Base-by-base conservation (phyloP, 2,329 filamentous ascomycete genomes). In the Aspergillus amoenus region DNA sequence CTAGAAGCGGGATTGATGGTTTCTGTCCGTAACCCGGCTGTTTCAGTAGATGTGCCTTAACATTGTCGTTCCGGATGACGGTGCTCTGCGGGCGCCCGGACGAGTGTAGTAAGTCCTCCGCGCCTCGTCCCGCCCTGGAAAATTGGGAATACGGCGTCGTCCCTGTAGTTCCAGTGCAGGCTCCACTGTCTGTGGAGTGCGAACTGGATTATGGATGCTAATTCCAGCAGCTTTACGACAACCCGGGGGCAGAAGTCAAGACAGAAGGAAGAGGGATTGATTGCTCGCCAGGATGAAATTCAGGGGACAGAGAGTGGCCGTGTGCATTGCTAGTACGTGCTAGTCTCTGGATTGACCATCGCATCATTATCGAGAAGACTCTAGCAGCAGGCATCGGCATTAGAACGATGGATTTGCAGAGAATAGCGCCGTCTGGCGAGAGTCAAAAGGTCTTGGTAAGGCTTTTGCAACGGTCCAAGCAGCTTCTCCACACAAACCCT, bases 91-190 rank as follows among this genome's bases (percentile, higher is more conserved):
- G 32, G 27, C 27, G 27, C 27, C 27, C 6, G 13, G 34, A 37
- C 18, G 12, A 30, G 34, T 46, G 21, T 53, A 53, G 42, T 53
- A 46, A 46, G 51, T 53, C 51, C 51, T 41, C 51, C 51, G 42
- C 39, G 15, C 21, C 40, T 30, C 41, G 32, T 49, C 34, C 34
- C 34, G 15, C 21, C 11, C 15, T 49, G 39, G 15, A 15, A 51
- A 51, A 51, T 51, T 45, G 50, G 40, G 50, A 52, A 37, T 52
- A 4, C 27, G 27, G 27, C 9, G 17, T n/a, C 27, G 22, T 22
- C 2, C 13, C 5, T 11, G 41, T 43, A 43, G 11, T 21, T 21
- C 21, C 3, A 21, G 21, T 21, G 18, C 39, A 50, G 37, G 34
- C 5, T 43, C 49, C 49, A 43, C 49, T 43, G 39, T 4, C 15